Evolutionary conservation across 768 basidiomycete species (phyloP).

Genomic region (Flagelloscypha sp.): DNA sequence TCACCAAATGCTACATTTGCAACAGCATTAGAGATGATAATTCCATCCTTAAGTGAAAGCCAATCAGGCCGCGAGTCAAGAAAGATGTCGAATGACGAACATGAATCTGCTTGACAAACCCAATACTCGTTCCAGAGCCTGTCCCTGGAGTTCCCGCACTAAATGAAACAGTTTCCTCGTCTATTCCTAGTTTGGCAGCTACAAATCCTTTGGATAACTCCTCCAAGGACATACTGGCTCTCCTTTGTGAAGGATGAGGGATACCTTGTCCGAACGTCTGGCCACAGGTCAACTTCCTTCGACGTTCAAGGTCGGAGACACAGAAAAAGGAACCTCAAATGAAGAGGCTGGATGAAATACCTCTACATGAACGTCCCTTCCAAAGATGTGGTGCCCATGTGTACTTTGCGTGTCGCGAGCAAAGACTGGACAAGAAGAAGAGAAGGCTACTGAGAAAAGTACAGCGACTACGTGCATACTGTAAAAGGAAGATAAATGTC

Average conservation of each 20-base stretch:
- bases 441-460: no score
- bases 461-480: no score
- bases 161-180: conserved; percentile 14
- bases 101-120: conserved; percentile 25
- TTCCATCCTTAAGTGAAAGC: conserved; percentile 13
- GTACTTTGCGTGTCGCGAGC: no score
- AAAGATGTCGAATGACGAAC: conserved; percentile 11
- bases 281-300: no score
- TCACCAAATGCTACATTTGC: conserved; percentile 25
- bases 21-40: conserved; percentile 23
- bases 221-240: conserved; percentile 15
- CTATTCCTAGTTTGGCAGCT: conserved; percentile 17
- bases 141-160: conserved; percentile 13
- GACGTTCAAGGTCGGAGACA: no score
- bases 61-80: background rate
- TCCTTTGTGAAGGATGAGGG: conserved; percentile 15
- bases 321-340: background rate
- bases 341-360: background rate
- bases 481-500: no score
- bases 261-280: conserved; percentile 15
- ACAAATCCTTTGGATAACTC: conserved; percentile 24
- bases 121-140: conserved; percentile 12
- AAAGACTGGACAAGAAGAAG: no score
- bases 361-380: background rate
- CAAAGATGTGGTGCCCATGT: background rate